A percentile compares a stretch with the other conserved stretches of the same genome.
Evolutionary conservation across 192 early-diverging fungal species (phyloP).

Genomic region (Rhizophagus clarus): DNA sequence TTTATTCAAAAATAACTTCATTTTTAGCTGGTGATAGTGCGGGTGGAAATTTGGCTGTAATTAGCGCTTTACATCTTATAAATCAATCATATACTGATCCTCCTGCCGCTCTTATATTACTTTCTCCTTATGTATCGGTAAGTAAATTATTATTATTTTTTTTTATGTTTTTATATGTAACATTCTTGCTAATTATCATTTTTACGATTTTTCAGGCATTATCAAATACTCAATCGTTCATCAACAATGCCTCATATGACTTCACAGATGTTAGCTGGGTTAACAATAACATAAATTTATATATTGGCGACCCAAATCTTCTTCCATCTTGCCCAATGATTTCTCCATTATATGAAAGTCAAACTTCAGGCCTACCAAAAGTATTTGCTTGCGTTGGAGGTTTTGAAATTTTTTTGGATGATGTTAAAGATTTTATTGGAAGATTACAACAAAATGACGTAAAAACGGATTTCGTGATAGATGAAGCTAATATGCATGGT

Average conservation of each 20-base stretch:
- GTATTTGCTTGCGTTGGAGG: slow-evolving; percentile 16
- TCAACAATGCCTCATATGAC: background rate
- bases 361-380: slow-evolving; percentile 2
- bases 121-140: slow-evolving; percentile 14
- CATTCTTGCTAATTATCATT: too few species aligned
- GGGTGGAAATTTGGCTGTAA: slow-evolving; percentile 10
- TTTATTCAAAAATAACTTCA: background rate
- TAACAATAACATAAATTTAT: background rate
- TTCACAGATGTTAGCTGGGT: background rate
- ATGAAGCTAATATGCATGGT: slow-evolving; percentile 18
- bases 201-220: background rate
- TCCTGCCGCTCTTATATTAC: background rate
- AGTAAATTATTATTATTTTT: background rate
- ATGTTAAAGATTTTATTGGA: background rate
- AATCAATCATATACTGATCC: background rate
- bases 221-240: background rate
- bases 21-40: slow-evolving; percentile 29
- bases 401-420: slow-evolving; percentile 14
- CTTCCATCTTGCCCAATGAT: background rate
- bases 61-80: background rate
- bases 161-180: background rate
- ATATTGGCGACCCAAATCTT: background rate
- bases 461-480: background rate
- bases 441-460: background rate
- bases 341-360: slow-evolving; percentile 23